Evolutionary conservation across 306 rosid genomes (phyloP).

Genomic region (Cucumis sativus): DNA sequence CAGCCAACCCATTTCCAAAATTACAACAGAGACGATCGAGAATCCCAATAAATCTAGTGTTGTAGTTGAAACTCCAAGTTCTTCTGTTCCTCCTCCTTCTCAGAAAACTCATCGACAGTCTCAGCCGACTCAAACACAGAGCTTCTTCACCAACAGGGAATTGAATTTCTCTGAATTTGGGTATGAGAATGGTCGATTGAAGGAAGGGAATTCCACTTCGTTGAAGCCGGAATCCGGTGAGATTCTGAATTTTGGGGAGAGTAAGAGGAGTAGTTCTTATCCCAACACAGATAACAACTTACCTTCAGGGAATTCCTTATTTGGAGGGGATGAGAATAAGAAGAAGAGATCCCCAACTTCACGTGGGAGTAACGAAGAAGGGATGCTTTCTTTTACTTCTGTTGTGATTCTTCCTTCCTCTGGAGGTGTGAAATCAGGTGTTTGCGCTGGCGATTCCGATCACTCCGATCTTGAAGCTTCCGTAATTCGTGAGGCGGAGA

Average conservation of each 20-base stretch:
- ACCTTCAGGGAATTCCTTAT: slow-evolving; percentile 37
- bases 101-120: slow-evolving; percentile 9
- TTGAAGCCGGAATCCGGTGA: slow-evolving; percentile 84
- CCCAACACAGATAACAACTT: slow-evolving; percentile 23
- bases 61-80: slow-evolving; percentile 40
- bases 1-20: not conserved
- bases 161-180: slow-evolving; percentile 53
- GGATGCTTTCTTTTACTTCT: slow-evolving; percentile 85
- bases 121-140: slow-evolving; percentile 34
- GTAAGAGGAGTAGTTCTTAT: slow-evolving; percentile 37
- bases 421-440: slow-evolving; percentile 33
- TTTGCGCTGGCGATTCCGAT: slow-evolving; percentile 45
- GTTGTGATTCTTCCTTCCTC: slow-evolving; percentile 50
- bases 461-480: slow-evolving; percentile 92
- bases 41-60: slow-evolving; percentile 33
- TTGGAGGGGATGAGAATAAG: slow-evolving; percentile 32
- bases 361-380: slow-evolving; percentile 66
- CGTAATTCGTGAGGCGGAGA: slow-evolving; percentile 58
- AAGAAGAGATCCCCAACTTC: slow-evolving; percentile 66
- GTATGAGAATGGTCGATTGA: slow-evolving; percentile 28
- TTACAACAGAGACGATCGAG: slow-evolving; percentile 19
- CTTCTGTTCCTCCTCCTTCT: slow-evolving; percentile 41
- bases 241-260: slow-evolving; percentile 68
- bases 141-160: slow-evolving; percentile 39
- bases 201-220: slow-evolving; percentile 23